Percentiles rank a stretch among this genome's conserved stretches.
phyloP scores from a whole-genome alignment of 805 yeast species.

The Nakazawaea holstii region DNA sequence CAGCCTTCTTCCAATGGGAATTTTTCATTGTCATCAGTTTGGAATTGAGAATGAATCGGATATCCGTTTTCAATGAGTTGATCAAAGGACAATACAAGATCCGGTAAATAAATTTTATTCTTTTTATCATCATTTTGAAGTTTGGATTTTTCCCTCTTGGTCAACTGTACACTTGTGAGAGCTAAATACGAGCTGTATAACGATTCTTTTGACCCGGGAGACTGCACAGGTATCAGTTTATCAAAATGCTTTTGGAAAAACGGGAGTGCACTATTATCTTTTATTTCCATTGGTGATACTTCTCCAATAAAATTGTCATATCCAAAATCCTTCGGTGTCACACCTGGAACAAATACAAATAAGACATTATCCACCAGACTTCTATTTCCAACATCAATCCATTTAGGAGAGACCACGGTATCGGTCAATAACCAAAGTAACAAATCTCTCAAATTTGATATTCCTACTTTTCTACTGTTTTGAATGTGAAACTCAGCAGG shows the following conservation, averaged over 20 bases:
- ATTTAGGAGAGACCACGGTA: slow-evolving; percentile 36
- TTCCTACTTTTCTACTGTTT: slow-evolving; percentile 22
- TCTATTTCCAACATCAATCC: slow-evolving; percentile 46
- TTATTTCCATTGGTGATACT: background rate
- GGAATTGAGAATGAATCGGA: slow-evolving; percentile 51
- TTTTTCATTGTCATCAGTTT: slow-evolving; percentile 14
- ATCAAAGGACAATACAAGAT: slow-evolving; percentile 45
- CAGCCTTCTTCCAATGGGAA: slow-evolving; percentile 31
- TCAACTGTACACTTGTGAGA: slow-evolving; percentile 50
- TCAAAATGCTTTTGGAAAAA: slow-evolving; percentile 36
- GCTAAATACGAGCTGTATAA: slow-evolving; percentile 50
- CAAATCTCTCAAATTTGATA: slow-evolving; percentile 41
- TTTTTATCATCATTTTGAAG: slow-evolving; percentile 27
- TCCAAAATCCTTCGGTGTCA: slow-evolving; percentile 42
- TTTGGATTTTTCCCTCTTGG: slow-evolving; percentile 49
- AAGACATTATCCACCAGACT: slow-evolving; percentile 47
- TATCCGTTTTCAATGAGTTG: slow-evolving; percentile 45
- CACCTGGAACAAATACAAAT: slow-evolving; percentile 60
- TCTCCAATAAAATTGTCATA: slow-evolving; percentile 15
- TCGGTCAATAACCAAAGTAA: slow-evolving; percentile 36
- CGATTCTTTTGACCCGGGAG: slow-evolving; percentile 64
- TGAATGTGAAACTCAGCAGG: slow-evolving; percentile 18
- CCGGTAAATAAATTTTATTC: slow-evolving; percentile 37
- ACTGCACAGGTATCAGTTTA: slow-evolving; percentile 39
- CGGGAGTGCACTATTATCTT: background rate